Base-by-base conservation (phyloP, 306 rosid species). In the Alnus rubra region DNA sequence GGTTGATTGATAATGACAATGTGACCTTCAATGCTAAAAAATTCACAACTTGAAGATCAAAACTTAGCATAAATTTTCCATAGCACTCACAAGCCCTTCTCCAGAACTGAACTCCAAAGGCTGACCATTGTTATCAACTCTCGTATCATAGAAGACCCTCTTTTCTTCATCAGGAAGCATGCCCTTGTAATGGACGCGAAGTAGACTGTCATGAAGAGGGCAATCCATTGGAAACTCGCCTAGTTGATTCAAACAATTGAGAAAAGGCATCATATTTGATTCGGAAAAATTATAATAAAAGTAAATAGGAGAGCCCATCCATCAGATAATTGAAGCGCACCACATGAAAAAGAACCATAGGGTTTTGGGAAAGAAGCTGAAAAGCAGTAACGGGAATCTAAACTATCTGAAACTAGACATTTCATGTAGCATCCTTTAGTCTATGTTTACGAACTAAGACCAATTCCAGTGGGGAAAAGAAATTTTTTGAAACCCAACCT, bases 191-290 rank as follows among this genome's bases (percentile, higher is more conserved):
- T 93, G 99, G 55, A 96, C 94, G 4, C 78, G 88, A 62, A 93
- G 89, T 51, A 90, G 90, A 81, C 98, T 96, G 85, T 96, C 98
- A n/a, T 96, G 97, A 77, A 96, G 99, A 71, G 98, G 98, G 85
- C 98, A 96, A 83, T 96, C 99, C 99, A 96, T 96, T 15, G 94
- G 99, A 83, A 96, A 96, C 5, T 96, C 99, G 78, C 99, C 99
- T 93, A 78, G 81, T 81, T 71, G 42, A 75, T 73, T 78, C 80
- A 87, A 73, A 79, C 18, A 80, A 76, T 80, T 80, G 18, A 37
- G 45, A 60, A 79, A 42, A 47, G 63, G 83, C 31, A 80, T 76
- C 67, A 78, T 45, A 11, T 33, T 56, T 60, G 39, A 71, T 68
- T 48, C 31, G 55, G 4, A 19, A 58, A 78, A 33, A 14, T 64